phyloP scores from a whole-genome alignment of 192 early-diverging fungal species.

The Umbelopsis ramanniana region DNA sequence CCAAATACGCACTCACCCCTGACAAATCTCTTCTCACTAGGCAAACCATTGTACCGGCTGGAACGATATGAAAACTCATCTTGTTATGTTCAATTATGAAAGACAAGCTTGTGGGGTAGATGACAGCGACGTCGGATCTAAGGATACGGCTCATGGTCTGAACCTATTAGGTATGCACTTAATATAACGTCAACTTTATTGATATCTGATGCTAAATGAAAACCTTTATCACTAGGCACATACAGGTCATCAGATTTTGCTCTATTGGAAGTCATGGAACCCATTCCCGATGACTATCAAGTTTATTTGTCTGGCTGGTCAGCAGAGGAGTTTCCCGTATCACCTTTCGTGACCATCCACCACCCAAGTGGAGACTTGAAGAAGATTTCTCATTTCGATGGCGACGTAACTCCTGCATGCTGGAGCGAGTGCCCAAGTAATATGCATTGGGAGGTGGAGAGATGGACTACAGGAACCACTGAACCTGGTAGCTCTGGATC shows the following conservation, averaged over 20 bases:
- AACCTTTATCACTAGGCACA: conserved; percentile 18
- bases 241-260: conserved; percentile 40
- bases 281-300: conserved; percentile 47
- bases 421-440: conserved; percentile 46
- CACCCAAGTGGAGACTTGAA: conserved; percentile 53
- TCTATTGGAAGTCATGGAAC: conserved; percentile 46
- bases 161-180: conserved; percentile 34
- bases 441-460: conserved; percentile 48
- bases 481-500: conserved; percentile 53
- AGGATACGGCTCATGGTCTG: conserved; percentile 48
- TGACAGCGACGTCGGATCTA: conserved; percentile 31
- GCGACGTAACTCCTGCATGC: conserved; percentile 36
- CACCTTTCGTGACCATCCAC: conserved; percentile 49
- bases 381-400: conserved; percentile 50
- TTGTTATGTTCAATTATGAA: conserved; percentile 56
- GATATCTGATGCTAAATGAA: neutral
- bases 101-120: conserved; percentile 32
- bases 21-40: conserved; percentile 21
- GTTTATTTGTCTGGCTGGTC: conserved; percentile 51
- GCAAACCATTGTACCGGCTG: conserved; percentile 48
- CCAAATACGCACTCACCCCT: neutral
- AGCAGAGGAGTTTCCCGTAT: conserved; percentile 7
- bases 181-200: neutral
- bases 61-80: conserved; percentile 38
- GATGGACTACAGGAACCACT: conserved; percentile 47